Conservation (phyloP, 2,329 filamentous ascomycete species). For the Xylaria sp. region DNA sequence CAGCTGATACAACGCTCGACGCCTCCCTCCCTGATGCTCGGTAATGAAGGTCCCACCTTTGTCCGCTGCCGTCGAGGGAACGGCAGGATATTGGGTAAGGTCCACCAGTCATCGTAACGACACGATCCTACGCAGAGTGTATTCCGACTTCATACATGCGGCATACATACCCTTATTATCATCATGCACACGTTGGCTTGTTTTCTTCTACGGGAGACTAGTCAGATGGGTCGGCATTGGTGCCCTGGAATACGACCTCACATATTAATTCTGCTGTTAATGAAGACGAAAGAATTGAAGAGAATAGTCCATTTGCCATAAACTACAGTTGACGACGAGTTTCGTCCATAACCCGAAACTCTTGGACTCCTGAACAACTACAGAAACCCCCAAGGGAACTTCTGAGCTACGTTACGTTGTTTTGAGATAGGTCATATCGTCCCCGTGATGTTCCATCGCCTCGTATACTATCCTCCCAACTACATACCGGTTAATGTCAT, state of each 20-base stretch:
- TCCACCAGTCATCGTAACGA: background rate
- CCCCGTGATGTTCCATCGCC: background rate
- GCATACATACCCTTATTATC: background rate
- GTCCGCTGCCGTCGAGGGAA: background rate
- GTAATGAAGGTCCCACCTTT: background rate
- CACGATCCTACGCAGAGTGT: background rate
- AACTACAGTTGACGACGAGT: background rate
- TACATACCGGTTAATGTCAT: background rate
- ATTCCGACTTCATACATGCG: background rate
- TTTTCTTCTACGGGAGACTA: no score
- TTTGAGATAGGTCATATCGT: conserved; percentile 2
- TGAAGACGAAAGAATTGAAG: no score
- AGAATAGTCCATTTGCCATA: background rate
- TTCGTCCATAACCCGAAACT: background rate
- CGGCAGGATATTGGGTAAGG: background rate
- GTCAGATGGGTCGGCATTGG: background rate
- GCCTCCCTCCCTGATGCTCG: background rate
- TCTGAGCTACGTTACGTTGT: conserved; percentile 3
- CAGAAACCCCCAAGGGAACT: background rate
- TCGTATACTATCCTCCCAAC: background rate
- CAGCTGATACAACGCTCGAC: background rate
- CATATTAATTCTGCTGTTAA: background rate
- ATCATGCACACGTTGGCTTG: background rate
- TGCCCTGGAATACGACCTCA: background rate
- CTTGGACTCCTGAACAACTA: background rate